Conservation (phyloP, 192 early-diverging fungal species). For the Phlyctochytrium bullatum region DNA sequence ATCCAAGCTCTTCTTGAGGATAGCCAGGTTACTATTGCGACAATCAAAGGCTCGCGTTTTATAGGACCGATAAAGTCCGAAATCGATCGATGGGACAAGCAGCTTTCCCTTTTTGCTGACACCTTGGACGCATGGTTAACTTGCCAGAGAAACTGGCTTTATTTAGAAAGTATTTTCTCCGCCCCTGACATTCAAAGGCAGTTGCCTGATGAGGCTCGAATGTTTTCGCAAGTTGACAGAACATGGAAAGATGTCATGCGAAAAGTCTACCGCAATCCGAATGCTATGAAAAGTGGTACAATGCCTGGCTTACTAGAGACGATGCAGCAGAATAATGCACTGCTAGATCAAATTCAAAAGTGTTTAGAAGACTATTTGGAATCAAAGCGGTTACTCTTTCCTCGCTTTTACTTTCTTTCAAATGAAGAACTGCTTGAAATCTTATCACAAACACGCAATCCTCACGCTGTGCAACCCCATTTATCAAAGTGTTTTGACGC, state of each 20-base stretch:
- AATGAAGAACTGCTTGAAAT: constrained; percentile 64
- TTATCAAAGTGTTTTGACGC: constrained; percentile 62
- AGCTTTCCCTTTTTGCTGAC: constrained; percentile 52
- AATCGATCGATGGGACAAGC: constrained; percentile 59
- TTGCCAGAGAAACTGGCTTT: constrained; percentile 62
- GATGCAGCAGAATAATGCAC: constrained; percentile 56
- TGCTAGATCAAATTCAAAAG: constrained; percentile 63
- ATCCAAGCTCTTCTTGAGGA: constrained; percentile 61
- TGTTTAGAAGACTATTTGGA: constrained; percentile 63
- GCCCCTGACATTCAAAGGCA: constrained; percentile 63
- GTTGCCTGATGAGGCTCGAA: constrained; percentile 58
- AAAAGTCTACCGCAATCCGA: constrained; percentile 53
- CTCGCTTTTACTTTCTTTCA: constrained; percentile 60
- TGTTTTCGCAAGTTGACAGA: constrained; percentile 59
- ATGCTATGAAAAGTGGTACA: constrained; percentile 62
- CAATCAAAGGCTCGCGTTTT: constrained; percentile 55
- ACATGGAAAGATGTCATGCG: constrained; percentile 64
- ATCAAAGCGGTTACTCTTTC: constrained; percentile 57
- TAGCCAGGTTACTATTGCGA: constrained; percentile 59
- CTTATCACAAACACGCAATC: constrained; percentile 59
- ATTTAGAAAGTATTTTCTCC: constrained; percentile 59
- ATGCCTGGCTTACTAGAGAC: constrained; percentile 56
- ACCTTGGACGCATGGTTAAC: constrained; percentile 57
- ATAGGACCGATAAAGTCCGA: constrained; percentile 59
- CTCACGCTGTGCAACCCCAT: constrained; percentile 63